A percentile compares a stretch with the other conserved stretches of the same genome.
phyloP scores from a whole-genome alignment of 1,139 yeast species.

The Yamadazyma kanchanaburiensis region DNA sequence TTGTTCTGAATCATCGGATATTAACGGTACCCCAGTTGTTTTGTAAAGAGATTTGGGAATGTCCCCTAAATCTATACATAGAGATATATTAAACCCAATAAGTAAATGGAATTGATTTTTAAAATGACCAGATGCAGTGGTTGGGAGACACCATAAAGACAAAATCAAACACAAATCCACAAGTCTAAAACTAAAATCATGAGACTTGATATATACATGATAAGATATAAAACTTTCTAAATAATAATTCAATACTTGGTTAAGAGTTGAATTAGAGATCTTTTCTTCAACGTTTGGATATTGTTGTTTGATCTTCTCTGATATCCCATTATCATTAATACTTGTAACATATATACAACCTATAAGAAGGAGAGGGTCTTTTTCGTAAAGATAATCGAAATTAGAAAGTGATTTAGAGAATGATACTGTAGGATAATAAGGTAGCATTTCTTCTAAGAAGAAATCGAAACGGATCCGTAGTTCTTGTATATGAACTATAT shows the following conservation, averaged over 20 bases:
- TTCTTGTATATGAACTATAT: constrained; percentile 20
- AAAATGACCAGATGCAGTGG: constrained; percentile 47
- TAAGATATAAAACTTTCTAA: constrained; percentile 46
- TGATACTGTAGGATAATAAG: constrained; percentile 48
- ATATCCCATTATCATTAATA: constrained; percentile 35
- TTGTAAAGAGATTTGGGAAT: constrained; percentile 19
- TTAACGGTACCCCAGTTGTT: constrained; percentile 13
- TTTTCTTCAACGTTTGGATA: constrained; percentile 2
- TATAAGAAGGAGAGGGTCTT: constrained; percentile 43
- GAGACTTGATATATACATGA: constrained; percentile 38
- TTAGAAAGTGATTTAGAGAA: constrained; percentile 30
- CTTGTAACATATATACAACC: constrained; percentile 49
- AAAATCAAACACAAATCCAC: constrained; percentile 43
- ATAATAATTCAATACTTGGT: constrained; percentile 40
- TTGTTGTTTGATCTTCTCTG: constrained; percentile 10
- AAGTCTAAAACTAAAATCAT: constrained; percentile 38
- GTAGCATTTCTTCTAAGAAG: constrained; percentile 37
- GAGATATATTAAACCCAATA: constrained; percentile 40
- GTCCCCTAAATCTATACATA: constrained; percentile 48
- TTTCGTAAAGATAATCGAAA: constrained; percentile 36
- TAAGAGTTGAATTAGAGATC: constrained; percentile 24
- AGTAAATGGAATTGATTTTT: constrained; percentile 49
- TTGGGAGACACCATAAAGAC: constrained; percentile 51
- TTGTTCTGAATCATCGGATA: constrained; percentile 27
- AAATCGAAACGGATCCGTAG: constrained; percentile 29